Evolutionary conservation across 2,329 filamentous ascomycete genomes (phyloP), one percentile per base, ranked within the genome.

Genomic region (Geoglossum cookeanum): DNA sequence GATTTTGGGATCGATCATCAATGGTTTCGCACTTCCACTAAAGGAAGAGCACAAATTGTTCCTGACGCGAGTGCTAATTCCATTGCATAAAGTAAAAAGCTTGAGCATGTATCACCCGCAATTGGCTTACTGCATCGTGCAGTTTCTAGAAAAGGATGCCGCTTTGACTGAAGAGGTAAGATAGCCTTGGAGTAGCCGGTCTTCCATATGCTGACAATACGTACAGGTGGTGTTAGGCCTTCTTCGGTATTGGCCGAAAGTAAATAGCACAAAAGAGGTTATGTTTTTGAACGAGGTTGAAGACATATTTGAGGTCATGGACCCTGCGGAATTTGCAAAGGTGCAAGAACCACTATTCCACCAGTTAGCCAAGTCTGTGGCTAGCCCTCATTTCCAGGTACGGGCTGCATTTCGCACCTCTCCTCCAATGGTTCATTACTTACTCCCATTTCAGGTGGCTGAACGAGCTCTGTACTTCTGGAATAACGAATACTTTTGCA

Each of bases 401-500:
- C 49, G 70, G 63, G 7, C 22, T 55, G 22, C 54, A 1, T 56
- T 47, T 48, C n/a, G 8, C 29, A 27, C 32, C 27, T 32, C 8
- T 13, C 22, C 42, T 48, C 17, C 13, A 35, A 48, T 32, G 30
- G 22, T 55, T 60, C 53, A 60, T 64, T 60, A 62, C 59, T 57
- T 4, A 57, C 45, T n/a, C 29, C 44, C 30, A 17, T 48, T 22
- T 37, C 60, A 81, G 78, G 92, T 98, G 59, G 92, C 92, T 17
- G 92, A 98, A 73, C 83, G 92, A 62, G 92, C 92, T 4, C 78
- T 98, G 32, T 98, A 98, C 73, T 98, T 98, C 75, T 98, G 92
- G 92, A 98, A 98, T 76, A 98, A 98, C 67, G 92, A 98, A 70
- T 98, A 98, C 70, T 98, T 98, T 73, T 98, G 92, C 76, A 98